Evolutionary conservation across 2,329 filamentous ascomycete species (phyloP).

Genomic region (Sclerotinia nivalis): DNA sequence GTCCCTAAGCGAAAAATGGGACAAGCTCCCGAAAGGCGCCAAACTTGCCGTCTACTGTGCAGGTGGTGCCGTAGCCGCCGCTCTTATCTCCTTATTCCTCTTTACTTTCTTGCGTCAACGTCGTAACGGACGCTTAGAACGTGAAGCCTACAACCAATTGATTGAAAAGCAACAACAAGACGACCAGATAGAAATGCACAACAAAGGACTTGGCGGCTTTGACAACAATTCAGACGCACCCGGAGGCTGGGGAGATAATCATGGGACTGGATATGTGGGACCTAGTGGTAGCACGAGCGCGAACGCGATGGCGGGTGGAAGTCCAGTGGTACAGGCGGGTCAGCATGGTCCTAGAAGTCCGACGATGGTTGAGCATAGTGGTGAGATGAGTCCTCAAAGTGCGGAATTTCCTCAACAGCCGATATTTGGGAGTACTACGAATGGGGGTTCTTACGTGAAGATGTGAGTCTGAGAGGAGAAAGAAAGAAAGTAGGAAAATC

Average conservation of each 20-base stretch:
- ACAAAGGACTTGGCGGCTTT: constrained; percentile 38
- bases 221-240: constrained; percentile 35
- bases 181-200: constrained; percentile 38
- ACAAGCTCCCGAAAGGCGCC: constrained; percentile 50
- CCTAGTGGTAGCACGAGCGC: constrained; percentile 16
- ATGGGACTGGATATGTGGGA: constrained; percentile 21
- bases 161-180: constrained; percentile 40
- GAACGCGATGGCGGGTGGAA: constrained; percentile 8
- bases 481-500: background rate
- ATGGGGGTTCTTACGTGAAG: constrained; percentile 10
- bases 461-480: background rate
- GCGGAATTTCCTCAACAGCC: constrained; percentile 11
- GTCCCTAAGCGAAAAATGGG: constrained; percentile 55
- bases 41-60: constrained; percentile 57
- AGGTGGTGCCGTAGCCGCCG: constrained; percentile 48
- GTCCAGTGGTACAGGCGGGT: background rate
- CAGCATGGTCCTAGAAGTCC: constrained; percentile 4
- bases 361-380: background rate
- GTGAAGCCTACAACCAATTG: constrained; percentile 43
- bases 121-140: constrained; percentile 53
- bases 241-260: constrained; percentile 35
- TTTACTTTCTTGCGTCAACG: constrained; percentile 60
- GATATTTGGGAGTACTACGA: constrained; percentile 3
- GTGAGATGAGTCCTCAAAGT: constrained; percentile 4
- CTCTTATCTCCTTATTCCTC: constrained; percentile 46